Base-by-base conservation (phyloP, 2,329 filamentous ascomycete genomes). In the Penicillium sp. region DNA sequence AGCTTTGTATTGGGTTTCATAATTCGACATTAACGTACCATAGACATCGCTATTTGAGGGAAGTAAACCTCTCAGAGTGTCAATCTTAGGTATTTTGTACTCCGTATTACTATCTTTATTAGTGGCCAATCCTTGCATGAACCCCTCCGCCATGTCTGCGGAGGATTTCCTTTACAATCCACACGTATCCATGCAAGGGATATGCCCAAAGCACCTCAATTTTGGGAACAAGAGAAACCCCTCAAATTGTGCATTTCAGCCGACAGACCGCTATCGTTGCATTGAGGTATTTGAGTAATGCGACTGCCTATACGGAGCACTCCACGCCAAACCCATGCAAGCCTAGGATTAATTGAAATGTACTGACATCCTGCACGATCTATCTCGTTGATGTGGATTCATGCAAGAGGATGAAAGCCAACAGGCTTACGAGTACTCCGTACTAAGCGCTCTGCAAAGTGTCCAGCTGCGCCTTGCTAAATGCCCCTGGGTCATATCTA, bases 41-140 rank as follows among this genome's bases (percentile, higher is more conserved):
- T 40, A 26, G 14, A n/a, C n/a, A 22, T n/a, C 19, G 8, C 36
- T 14, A 17, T 38, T 12, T 3, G 22, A 45, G 17, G 7, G 8
- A 16, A 8, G 2, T 22, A 25, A 52, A 37, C 11, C 8, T n/a
- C 31, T 36, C n/a, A 26, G 12, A 26, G 17, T 52, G 33, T 2
- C 19, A 17, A 12, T 19, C 11, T 22, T 22, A 22, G 22, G 22
- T 22, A 22, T 4, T 22, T 22, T 4, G 4, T 22, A n/a, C n/a
- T n/a, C n/a, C n/a, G n/a, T 26, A 22, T 41, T 12, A 19, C 42
- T 33, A 41, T n/a, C 14, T 45, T 31, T 30, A 17, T 53, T 16
- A 19, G 43, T 53, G 43, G 50, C 50, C 17, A 37, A 53, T 48
- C 43, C 50, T 40, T 41, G 50, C 50, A 53, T 41, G 28, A 48